phyloP scores from a whole-genome alignment of 495 filamentous ascomycete genomes.

The Talaromyces wortmannii region DNA sequence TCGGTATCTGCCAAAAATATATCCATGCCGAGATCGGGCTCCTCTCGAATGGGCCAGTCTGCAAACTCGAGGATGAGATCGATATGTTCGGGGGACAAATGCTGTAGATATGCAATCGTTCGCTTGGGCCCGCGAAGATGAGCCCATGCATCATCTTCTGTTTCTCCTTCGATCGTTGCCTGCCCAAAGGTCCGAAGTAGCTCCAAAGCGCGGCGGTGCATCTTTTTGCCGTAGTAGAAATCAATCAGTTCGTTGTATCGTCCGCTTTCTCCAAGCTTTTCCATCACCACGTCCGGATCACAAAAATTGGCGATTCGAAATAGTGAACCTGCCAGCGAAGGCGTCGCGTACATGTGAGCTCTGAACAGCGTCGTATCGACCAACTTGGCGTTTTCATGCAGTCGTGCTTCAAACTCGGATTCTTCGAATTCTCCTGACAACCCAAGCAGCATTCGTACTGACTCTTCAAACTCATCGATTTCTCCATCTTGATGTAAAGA shows the following conservation, averaged over 20 bases:
- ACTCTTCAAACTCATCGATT: conserved; percentile 38
- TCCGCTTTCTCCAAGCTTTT: conserved; percentile 79
- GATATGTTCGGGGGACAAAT: conserved; percentile 77
- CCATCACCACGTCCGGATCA: conserved; percentile 90
- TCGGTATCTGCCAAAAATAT: conserved; percentile 91
- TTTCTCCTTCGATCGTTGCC: conserved; percentile 45
- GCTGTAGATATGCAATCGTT: conserved; percentile 86
- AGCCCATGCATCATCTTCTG: conserved; percentile 37
- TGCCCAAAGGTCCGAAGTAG: conserved; percentile 78
- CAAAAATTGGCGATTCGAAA: conserved; percentile 98
- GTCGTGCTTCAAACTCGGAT: conserved; percentile 59
- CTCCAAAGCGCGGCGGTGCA: conserved; percentile 83
- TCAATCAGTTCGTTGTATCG: conserved; percentile 93
- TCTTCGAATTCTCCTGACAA: conserved; percentile 38
- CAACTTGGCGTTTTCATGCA: conserved; percentile 67
- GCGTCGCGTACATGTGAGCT: conserved; percentile 83
- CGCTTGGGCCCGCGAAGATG: conserved; percentile 74
- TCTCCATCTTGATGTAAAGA: conserved; percentile 43
- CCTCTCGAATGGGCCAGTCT: conserved; percentile 71
- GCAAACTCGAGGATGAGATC: conserved; percentile 89
- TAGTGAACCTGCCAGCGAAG: conserved; percentile 76
- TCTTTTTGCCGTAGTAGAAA: conserved; percentile 91
- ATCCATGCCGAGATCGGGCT: conserved; percentile 84
- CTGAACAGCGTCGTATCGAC: conserved; percentile 94
- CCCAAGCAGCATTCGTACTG: conserved; percentile 36